These are phyloP conservation scores for Lichtheimia ornata DNA, from an alignment of 371 early-diverging fungal genomes.

Conservation along the genomic window DNA sequence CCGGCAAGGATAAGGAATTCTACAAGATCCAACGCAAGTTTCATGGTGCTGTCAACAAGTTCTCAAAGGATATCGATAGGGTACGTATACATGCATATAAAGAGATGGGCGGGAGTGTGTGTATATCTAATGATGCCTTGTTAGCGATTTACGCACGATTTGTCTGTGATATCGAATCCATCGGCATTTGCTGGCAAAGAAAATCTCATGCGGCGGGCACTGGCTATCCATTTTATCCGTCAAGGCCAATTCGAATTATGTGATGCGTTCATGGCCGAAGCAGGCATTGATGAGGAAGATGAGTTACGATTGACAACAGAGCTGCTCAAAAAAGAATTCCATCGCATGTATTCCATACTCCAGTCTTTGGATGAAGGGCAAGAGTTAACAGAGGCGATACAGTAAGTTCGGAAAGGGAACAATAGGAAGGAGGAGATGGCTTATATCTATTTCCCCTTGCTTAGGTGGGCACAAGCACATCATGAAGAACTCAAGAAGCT, in stretches of 20 bases:
- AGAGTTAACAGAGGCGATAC: slow-evolving; percentile 25
- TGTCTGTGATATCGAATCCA: slow-evolving; percentile 59
- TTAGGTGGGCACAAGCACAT: slow-evolving; percentile 75
- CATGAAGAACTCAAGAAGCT: slow-evolving; percentile 56
- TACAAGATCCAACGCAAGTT: slow-evolving; percentile 68
- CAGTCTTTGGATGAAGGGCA: slow-evolving; percentile 32
- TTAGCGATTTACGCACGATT: slow-evolving; percentile 67
- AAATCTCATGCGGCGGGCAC: slow-evolving; percentile 54
- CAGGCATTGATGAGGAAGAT: slow-evolving; percentile 35
- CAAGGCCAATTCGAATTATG: slow-evolving; percentile 84
- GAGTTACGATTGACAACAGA: slow-evolving; percentile 30
- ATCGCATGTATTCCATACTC: slow-evolving; percentile 41
- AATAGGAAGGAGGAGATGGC: not conserved
- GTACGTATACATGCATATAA: slow-evolving; percentile 25
- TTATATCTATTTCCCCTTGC: not conserved
- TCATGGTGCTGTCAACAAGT: slow-evolving; percentile 59
- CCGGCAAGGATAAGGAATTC: slow-evolving; percentile 18
- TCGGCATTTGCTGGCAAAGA: slow-evolving; percentile 72
- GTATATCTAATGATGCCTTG: not conserved
- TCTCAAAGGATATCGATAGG: slow-evolving; percentile 76
- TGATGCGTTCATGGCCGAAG: slow-evolving; percentile 56
- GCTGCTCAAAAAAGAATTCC: slow-evolving; percentile 36
- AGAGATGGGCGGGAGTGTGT: not conserved
- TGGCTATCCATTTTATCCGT: slow-evolving; percentile 83
- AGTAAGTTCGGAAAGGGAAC: slow-evolving; percentile 17